Conservation (phyloP, 495 filamentous ascomycete genomes). For the Pyrenula aspistea region DNA sequence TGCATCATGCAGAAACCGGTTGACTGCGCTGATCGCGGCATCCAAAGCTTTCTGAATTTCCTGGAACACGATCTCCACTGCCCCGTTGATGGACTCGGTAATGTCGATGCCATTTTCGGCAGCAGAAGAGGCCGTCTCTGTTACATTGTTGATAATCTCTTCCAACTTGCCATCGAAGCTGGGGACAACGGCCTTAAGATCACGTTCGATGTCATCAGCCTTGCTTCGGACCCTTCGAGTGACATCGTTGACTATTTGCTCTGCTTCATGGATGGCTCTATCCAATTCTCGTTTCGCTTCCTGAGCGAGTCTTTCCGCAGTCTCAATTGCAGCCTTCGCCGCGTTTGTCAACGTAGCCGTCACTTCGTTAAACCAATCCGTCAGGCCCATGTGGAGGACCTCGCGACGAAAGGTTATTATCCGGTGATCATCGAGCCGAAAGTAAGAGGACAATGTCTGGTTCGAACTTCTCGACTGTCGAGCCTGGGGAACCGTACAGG, state of each 20-base stretch:
- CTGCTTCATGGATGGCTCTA: not conserved
- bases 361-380: conserved; percentile 5
- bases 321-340: conserved; percentile 46
- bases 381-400: not conserved
- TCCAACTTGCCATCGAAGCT: conserved; percentile 4
- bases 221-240: no score
- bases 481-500: no score
- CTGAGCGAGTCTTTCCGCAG: conserved; percentile 43
- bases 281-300: conserved; percentile 7
- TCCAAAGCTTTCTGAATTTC: conserved; percentile 3
- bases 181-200: conserved; percentile 3
- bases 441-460: no score
- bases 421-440: no score
- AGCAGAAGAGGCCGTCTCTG: conserved; percentile 1
- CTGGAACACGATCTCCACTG: conserved; percentile 3
- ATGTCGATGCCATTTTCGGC: conserved; percentile 3
- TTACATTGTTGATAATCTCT: conserved; percentile 4
- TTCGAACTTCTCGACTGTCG: no score
- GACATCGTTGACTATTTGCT: not conserved
- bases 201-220: conserved; percentile 1
- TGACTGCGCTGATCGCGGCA: conserved; percentile 3
- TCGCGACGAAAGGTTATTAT: no score
- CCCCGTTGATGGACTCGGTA: conserved; percentile 4
- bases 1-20: conserved; percentile 3
- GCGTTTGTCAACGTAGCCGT: conserved; percentile 50